Conservation (phyloP, 768 basidiomycete genomes). For the Lactarius sanguifluus region DNA sequence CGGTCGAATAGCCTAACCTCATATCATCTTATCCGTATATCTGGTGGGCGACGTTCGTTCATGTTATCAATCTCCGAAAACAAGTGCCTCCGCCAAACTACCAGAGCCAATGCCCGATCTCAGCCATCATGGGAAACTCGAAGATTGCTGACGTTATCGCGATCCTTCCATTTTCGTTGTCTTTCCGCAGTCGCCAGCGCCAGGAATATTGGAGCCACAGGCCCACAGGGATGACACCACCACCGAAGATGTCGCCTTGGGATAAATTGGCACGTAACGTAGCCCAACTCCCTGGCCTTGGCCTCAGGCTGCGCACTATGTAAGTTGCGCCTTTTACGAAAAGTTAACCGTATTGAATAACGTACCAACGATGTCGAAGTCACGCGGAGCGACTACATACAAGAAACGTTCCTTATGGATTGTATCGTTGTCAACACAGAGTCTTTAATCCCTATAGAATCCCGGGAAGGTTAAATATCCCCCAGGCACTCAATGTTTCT, state of each 20-base stretch:
- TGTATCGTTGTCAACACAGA: not conserved
- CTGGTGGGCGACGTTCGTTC: not conserved
- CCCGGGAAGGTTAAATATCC: not conserved
- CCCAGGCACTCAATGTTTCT: not conserved
- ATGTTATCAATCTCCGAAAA: not conserved
- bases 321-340: not conserved
- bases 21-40: not conserved
- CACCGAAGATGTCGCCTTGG: not conserved
- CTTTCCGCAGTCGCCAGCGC: not conserved
- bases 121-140: not conserved
- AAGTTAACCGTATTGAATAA: not conserved
- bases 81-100: not conserved
- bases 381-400: not conserved
- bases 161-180: not conserved
- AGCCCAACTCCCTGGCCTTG: not conserved
- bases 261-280: not conserved
- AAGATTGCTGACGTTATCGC: not conserved
- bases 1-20: not conserved
- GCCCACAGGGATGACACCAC: not conserved
- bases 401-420: not conserved
- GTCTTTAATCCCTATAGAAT: not conserved
- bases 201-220: not conserved
- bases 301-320: not conserved
- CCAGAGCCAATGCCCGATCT: not conserved
- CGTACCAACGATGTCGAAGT: not conserved